Conservation (phyloP, 495 filamentous ascomycete genomes). For the Bryoglossum gracile region DNA sequence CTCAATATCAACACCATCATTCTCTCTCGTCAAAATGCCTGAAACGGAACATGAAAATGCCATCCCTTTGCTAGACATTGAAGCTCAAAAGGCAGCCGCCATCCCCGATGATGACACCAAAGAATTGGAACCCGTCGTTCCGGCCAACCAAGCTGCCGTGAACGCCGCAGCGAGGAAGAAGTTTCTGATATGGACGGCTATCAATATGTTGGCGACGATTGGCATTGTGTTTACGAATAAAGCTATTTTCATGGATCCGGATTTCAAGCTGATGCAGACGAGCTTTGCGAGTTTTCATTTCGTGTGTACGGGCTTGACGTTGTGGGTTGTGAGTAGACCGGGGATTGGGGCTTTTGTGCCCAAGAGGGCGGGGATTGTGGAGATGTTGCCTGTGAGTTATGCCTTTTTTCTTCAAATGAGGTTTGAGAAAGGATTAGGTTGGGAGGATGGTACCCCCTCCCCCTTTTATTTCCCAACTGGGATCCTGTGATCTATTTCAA, state of each 20-base stretch:
- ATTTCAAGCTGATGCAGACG: constrained; percentile 43
- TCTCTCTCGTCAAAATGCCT: not conserved
- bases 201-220: constrained; percentile 33
- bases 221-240: constrained; percentile 48
- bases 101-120: too few relatives aligned
- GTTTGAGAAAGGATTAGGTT: too few relatives aligned
- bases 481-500: too few relatives aligned
- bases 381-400: constrained; percentile 34
- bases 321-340: constrained; percentile 40
- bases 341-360: constrained; percentile 38
- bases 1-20: constrained; percentile 4
- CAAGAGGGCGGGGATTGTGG: constrained; percentile 32
- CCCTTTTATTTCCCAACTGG: too few relatives aligned
- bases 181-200: constrained; percentile 29
- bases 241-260: constrained; percentile 43
- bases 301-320: constrained; percentile 39
- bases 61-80: constrained; percentile 17
- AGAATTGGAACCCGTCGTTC: too few relatives aligned
- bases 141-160: not conserved
- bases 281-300: constrained; percentile 49
- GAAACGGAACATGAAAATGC: constrained; percentile 10
- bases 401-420: too few relatives aligned
- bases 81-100: too few relatives aligned
- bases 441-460: too few relatives aligned
- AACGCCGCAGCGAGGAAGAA: constrained; percentile 6